Conservation (phyloP, 2,329 filamentous ascomycete species). For the Colletotrichum navitas region DNA sequence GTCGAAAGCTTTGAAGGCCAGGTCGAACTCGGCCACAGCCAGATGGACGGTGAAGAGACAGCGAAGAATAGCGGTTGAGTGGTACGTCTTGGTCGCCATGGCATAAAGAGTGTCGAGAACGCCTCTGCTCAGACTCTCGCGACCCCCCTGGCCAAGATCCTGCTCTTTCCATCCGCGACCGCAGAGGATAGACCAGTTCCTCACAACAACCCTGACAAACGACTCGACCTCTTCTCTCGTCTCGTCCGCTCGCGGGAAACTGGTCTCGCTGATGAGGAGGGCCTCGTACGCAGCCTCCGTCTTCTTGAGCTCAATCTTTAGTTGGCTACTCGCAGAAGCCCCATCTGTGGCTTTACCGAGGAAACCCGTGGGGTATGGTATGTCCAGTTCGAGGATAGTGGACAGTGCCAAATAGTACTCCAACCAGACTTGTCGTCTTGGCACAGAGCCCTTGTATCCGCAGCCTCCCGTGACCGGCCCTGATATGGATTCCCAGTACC, state of each 20-base stretch:
- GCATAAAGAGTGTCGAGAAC: conserved; percentile 91
- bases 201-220: conserved; percentile 83
- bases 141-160: conserved; percentile 85
- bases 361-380: conserved; percentile 69
- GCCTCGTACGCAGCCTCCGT: conserved; percentile 85
- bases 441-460: conserved; percentile 70
- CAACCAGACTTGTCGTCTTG: conserved; percentile 80
- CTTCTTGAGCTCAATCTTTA: conserved; percentile 82
- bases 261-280: conserved; percentile 80
- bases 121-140: conserved; percentile 78
- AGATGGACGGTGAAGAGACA: conserved; percentile 90
- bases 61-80: conserved; percentile 89
- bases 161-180: conserved; percentile 83
- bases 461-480: conserved; percentile 65
- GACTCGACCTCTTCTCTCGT: conserved; percentile 82
- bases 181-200: conserved; percentile 87
- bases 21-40: conserved; percentile 88
- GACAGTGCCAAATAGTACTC: conserved; percentile 88
- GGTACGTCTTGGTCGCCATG: conserved; percentile 92
- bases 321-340: conserved; percentile 69
- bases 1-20: conserved; percentile 91
- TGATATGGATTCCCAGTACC: conserved; percentile 72
- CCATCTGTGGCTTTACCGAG: conserved; percentile 56
- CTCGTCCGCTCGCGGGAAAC: conserved; percentile 87
- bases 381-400: conserved; percentile 75